These are phyloP conservation scores for Piromyces finnis DNA, from an alignment of 192 early-diverging fungal species.

Conservation along the genomic window DNA sequence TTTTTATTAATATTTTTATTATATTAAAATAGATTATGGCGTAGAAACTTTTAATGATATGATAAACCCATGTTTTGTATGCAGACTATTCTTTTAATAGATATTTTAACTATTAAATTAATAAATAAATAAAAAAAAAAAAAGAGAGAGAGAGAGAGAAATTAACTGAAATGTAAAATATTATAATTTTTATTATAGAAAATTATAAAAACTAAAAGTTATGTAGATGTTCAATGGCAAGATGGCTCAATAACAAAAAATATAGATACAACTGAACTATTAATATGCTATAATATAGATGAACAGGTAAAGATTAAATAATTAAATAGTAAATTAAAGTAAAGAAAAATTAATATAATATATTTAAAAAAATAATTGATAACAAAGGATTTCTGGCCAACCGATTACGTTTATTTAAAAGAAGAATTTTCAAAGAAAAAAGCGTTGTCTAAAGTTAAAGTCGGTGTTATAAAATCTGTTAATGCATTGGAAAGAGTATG, in stretches of 20 bases:
- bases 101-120: no score
- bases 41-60: neutral
- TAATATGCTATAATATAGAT: neutral
- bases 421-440: neutral
- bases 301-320: neutral
- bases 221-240: neutral
- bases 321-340: no score
- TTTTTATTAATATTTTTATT: no score
- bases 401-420: neutral
- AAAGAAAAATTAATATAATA: no score
- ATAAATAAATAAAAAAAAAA: no score
- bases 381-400: neutral
- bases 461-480: neutral
- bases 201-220: neutral
- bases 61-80: neutral
- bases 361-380: no score
- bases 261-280: neutral
- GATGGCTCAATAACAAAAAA: neutral
- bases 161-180: no score
- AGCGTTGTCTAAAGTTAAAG: neutral
- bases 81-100: no score
- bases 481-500: neutral
- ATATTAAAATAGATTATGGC: neutral
- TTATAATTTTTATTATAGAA: neutral
- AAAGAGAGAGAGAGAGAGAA: no score